Conservation (phyloP, 2,329 filamentous ascomycete genomes). For the Fusarium sp. region DNA sequence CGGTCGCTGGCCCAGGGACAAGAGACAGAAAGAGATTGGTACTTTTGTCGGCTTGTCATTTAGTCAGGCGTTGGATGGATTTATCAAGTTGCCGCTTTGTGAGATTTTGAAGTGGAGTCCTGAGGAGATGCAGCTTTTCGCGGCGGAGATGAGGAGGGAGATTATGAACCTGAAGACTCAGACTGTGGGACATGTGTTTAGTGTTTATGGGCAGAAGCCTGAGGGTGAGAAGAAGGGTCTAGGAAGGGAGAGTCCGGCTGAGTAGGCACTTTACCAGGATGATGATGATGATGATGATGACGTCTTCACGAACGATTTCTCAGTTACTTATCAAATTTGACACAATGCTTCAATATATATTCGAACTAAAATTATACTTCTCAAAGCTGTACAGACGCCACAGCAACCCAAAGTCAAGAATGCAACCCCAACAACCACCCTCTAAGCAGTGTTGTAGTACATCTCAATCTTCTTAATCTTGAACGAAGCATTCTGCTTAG, state of each 20-base stretch:
- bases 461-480: conserved; percentile 47
- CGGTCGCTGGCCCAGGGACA: conserved; percentile 38
- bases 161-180: conserved; percentile 33
- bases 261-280: background rate
- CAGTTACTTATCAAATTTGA: too few species aligned
- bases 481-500: conserved; percentile 43
- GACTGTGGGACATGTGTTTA: conserved; percentile 28
- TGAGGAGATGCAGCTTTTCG: conserved; percentile 40
- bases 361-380: background rate
- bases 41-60: conserved; percentile 39
- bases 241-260: fast-evolving
- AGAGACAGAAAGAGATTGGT: conserved; percentile 39
- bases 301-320: fast-evolving
- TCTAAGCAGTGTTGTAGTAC: conserved; percentile 48
- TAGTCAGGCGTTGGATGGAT: conserved; percentile 40
- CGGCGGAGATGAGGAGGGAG: conserved; percentile 32
- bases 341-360: too few species aligned
- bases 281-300: background rate
- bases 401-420: fast-evolving
- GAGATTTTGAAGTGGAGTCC: conserved; percentile 36
- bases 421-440: background rate
- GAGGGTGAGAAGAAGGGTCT: background rate
- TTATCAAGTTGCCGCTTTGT: conserved; percentile 39
- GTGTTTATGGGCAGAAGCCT: conserved; percentile 36
- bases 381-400: background rate